These are phyloP conservation scores for Phoma sp. DNA, from an alignment of 2,329 filamentous ascomycete genomes.

Conservation along the genomic window DNA sequence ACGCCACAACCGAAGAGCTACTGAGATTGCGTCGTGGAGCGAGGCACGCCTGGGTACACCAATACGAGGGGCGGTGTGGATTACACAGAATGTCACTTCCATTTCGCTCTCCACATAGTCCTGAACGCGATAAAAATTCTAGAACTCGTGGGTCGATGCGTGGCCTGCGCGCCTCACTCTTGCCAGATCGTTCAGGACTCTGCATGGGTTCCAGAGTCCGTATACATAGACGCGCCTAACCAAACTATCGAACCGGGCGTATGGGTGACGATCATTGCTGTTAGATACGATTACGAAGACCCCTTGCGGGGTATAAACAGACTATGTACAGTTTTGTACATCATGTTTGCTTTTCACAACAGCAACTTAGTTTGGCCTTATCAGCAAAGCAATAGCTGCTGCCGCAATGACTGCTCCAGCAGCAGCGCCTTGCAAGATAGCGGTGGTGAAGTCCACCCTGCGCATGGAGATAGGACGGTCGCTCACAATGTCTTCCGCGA, in stretches of 20 bases:
- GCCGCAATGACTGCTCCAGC: conserved; percentile 48
- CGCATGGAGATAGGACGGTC: conserved; percentile 53
- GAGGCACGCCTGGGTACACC: not conserved
- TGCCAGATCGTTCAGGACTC: too few species aligned
- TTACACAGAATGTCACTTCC: not conserved
- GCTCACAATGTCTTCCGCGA: conserved; percentile 49
- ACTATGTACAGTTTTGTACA: conserved; percentile 12
- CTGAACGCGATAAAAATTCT: too few species aligned
- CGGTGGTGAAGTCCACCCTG: conserved; percentile 54
- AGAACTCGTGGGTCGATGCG: too few species aligned
- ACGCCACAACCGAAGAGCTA: not conserved
- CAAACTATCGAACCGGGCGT: not conserved
- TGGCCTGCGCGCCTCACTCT: too few species aligned
- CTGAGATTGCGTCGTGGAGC: not conserved
- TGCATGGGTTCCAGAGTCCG: too few species aligned
- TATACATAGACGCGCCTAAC: too few species aligned
- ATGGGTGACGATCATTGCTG: not conserved
- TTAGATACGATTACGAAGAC: not conserved
- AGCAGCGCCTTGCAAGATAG: conserved; percentile 53
- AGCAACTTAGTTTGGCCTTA: conserved; percentile 26
- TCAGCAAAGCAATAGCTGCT: conserved; percentile 32
- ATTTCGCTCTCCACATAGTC: too few species aligned
- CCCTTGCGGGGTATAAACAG: not conserved
- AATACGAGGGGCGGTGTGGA: conserved; percentile 1
- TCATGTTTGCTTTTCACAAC: not conserved